Base-by-base conservation (phyloP, 345 rosid species). In the Firmiana major region DNA sequence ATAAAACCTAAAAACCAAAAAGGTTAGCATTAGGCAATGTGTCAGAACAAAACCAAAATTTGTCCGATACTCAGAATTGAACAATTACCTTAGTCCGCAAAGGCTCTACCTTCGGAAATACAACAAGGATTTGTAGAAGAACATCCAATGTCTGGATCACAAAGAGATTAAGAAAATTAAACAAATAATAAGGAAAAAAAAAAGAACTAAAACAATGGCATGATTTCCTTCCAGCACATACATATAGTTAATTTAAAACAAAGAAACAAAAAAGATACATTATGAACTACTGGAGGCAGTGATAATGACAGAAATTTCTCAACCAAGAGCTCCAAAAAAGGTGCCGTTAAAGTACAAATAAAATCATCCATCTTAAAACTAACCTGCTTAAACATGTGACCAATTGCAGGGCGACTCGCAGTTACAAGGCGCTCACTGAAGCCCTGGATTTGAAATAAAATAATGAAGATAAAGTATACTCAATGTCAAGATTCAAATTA, bases 361-460 rank as follows among this genome's bases (percentile, higher is more conserved):
- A 38, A 76, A 76, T n/a, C 11, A 78, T 9, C 48, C 31, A 66
- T 71, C 66, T 63, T 43, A 76, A 63, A 71, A 81, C 89, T 71
- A 73, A 95, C 99, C 99, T 86, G 89, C 88, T 96, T 93, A 84
- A 96, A 96, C 98, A 96, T 93, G 77, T 83, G 87, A 75, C 98
- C 98, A 71, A 96, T 87, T 80, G 84, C 83, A 63, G 99, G 99
- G 76, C 97, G 97, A 80, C 94, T 92, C 17, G 89, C 84, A 22
- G 90, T 93, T 60, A 88, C 98, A 84, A 92, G 97, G 66, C 94
- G 97, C 86, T 91, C 98, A 36, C 87, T 93, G 83, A 96, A 96
- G 63, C 99, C 99, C 99, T 93, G 93, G 54, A 75, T 76, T 62
- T 83, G 12, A 60, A 68, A 43, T 34, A 66, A 77, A 54, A 73